Evolutionary conservation across 495 filamentous ascomycete genomes (phyloP).

Genomic region (Tetracladium setigerum): DNA sequence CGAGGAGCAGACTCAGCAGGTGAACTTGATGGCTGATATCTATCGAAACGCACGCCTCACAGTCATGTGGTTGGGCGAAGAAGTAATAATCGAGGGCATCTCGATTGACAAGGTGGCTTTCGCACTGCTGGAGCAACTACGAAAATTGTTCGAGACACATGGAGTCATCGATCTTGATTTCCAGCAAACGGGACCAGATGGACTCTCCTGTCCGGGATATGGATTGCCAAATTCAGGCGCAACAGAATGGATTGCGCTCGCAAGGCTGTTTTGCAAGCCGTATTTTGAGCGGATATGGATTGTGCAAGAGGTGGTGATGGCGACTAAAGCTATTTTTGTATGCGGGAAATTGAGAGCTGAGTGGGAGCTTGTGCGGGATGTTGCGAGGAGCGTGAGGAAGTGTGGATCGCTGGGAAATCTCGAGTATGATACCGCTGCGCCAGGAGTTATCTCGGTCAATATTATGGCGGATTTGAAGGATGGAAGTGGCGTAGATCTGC

Average conservation of each 20-base stretch:
- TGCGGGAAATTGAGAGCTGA: not conserved
- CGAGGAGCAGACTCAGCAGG: no score
- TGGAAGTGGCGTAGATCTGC: not conserved
- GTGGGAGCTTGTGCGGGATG: not conserved
- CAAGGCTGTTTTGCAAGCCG: not conserved
- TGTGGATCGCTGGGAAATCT: constrained; percentile 7
- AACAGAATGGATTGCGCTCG: not conserved
- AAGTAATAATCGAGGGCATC: not conserved
- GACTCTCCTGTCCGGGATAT: not conserved
- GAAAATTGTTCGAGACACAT: not conserved
- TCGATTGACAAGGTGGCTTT: not conserved
- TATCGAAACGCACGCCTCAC: no score
- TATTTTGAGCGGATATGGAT: no score
- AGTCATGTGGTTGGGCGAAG: no score
- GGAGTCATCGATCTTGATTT: not conserved
- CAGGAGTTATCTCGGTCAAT: not conserved
- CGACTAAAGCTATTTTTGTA: not conserved
- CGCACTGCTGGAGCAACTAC: not conserved
- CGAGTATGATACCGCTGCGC: constrained; percentile 12
- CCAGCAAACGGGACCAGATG: not conserved
- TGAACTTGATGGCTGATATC: no score
- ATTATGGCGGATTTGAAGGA: constrained; percentile 1
- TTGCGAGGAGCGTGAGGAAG: not conserved
- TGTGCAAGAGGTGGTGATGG: no score
- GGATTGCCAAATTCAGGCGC: not conserved